These are phyloP conservation scores for Sporopachydermia lactativora DNA, from an alignment of 805 yeast genomes.

Conservation along the genomic window DNA sequence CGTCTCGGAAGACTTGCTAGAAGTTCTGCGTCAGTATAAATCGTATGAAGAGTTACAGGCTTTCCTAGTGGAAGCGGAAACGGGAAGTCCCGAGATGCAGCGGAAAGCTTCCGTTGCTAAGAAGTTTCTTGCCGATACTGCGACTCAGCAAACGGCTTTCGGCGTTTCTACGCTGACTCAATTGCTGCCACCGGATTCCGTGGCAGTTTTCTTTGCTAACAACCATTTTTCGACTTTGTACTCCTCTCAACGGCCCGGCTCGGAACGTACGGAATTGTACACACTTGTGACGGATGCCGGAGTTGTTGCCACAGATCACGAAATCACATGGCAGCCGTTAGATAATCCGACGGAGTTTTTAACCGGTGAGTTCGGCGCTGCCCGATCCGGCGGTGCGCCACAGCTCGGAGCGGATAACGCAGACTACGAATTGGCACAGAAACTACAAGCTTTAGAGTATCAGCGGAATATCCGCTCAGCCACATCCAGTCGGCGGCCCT, in stretches of 20 bases:
- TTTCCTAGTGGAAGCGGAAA: constrained; percentile 31
- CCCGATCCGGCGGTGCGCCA: not conserved
- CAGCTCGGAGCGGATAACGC: constrained; percentile 5
- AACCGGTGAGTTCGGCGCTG: not conserved
- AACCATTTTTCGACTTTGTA: constrained; percentile 64
- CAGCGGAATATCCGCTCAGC: too few species aligned
- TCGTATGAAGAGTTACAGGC: constrained; percentile 51
- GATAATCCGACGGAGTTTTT: not conserved
- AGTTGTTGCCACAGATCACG: constrained; percentile 24
- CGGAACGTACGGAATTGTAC: constrained; percentile 36
- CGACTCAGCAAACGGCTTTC: constrained; percentile 59
- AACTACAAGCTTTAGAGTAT: constrained; percentile 19
- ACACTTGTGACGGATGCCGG: constrained; percentile 66
- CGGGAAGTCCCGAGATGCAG: not conserved
- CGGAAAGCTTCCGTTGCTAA: constrained; percentile 15
- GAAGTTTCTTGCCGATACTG: constrained; percentile 42
- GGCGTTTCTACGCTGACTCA: constrained; percentile 42
- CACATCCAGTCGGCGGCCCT: constrained; percentile 11
- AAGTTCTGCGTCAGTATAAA: constrained; percentile 23
- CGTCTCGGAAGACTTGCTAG: constrained; percentile 20
- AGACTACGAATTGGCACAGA: constrained; percentile 18
- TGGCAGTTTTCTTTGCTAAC: constrained; percentile 71
- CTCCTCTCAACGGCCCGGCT: constrained; percentile 27
- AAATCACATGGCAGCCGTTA: constrained; percentile 76
- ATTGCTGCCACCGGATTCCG: constrained; percentile 34